Evolutionary conservation across 148 eudicot species (phyloP).

Genomic region (Spergularia bocconei): DNA sequence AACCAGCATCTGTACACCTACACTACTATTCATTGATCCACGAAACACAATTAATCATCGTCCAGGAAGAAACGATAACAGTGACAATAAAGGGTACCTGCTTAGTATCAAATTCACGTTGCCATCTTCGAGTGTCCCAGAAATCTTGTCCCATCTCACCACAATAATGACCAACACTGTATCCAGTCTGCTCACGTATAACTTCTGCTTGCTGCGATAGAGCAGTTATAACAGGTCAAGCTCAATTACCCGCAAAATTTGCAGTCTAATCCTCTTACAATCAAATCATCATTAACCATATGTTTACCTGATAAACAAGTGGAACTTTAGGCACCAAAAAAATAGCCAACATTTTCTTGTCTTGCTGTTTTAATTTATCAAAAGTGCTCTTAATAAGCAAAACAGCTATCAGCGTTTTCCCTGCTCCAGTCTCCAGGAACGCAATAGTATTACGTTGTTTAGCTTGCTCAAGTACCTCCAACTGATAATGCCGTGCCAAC

Average conservation of each 20-base stretch:
- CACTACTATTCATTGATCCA: not conserved
- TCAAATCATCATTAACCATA: conserved; percentile 6
- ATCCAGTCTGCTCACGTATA: conserved; percentile 87
- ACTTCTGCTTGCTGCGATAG: conserved; percentile 92
- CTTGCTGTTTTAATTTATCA: conserved; percentile 51
- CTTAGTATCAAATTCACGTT: conserved; percentile 89
- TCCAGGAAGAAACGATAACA: not conserved
- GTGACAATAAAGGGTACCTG: conserved; percentile 47
- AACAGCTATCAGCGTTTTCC: conserved; percentile 92
- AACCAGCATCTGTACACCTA: not conserved
- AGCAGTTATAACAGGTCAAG: conserved; percentile 11
- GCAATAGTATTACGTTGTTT: conserved; percentile 91
- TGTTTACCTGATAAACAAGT: conserved; percentile 86
- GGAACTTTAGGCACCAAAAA: conserved; percentile 99
- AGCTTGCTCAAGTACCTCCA: conserved; percentile 97
- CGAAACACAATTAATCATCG: not conserved
- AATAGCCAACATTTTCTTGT: conserved; percentile 77
- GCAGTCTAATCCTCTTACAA: not conserved
- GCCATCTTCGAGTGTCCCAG: conserved; percentile 97
- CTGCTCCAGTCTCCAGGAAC: conserved; percentile 98
- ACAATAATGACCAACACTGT: conserved; percentile 92
- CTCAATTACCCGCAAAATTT: conserved; percentile 7
- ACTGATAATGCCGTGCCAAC: conserved; percentile 79
- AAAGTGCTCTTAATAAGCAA: conserved; percentile 73
- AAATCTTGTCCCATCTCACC: conserved; percentile 99